These are phyloP conservation scores for Phylloporus rhodoxanthus DNA, from an alignment of 768 basidiomycete genomes.

Conservation along the genomic window DNA sequence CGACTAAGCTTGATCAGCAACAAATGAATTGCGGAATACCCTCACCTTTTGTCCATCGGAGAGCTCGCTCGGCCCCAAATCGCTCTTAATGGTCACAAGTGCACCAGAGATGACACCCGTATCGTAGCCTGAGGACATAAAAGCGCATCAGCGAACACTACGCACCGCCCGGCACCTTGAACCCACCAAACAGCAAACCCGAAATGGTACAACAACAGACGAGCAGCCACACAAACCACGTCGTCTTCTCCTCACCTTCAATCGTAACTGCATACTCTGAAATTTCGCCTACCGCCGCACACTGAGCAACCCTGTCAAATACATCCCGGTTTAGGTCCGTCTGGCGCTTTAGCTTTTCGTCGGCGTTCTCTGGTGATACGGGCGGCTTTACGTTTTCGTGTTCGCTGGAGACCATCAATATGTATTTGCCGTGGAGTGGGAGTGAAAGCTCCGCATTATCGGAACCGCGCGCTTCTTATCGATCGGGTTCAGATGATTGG, in stretches of 20 bases:
- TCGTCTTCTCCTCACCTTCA: slow-evolving; percentile 61
- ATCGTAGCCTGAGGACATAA: slow-evolving; percentile 54
- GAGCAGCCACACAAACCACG: slow-evolving; percentile 74
- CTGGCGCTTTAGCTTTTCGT: slow-evolving; percentile 1
- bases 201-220: slow-evolving; percentile 72
- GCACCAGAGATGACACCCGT: slow-evolving; percentile 79
- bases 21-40: too few species aligned
- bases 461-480: not conserved
- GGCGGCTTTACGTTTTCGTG: not conserved
- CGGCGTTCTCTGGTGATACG: not conserved
- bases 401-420: not conserved
- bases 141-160: not conserved
- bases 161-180: not conserved
- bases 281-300: slow-evolving; percentile 39
- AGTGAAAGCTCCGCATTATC: not conserved
- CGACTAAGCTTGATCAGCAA: not conserved
- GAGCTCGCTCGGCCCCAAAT: slow-evolving; percentile 53
- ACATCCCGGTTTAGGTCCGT: not conserved
- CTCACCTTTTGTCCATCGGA: slow-evolving; percentile 59
- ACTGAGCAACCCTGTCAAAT: slow-evolving; percentile 15
- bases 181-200: slow-evolving; percentile 67
- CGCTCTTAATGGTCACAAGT: slow-evolving; percentile 65
- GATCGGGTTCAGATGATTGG: not conserved
- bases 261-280: slow-evolving; percentile 55
- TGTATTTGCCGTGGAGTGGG: not conserved